Evolutionary conservation across 768 basidiomycete genomes (phyloP).

Genomic region (Termitomyces sp.): DNA sequence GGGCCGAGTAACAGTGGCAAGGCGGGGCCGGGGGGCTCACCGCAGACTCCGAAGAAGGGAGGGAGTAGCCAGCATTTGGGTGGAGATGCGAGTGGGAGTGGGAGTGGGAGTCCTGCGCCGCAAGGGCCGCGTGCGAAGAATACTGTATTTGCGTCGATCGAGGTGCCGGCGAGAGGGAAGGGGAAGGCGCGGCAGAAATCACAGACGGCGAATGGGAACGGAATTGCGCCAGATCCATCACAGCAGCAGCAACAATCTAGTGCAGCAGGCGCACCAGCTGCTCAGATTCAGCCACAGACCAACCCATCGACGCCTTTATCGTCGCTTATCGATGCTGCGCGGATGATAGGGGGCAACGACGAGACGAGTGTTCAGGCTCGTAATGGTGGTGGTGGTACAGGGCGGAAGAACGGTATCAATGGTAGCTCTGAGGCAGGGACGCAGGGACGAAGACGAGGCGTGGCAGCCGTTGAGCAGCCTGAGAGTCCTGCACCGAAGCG

Average conservation of each 20-base stretch:
- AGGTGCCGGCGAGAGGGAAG: slow-evolving; percentile 18
- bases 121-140: slow-evolving; percentile 7
- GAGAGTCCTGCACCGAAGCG: slow-evolving; percentile 36
- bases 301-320: slow-evolving; percentile 56
- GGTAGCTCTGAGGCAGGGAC: slow-evolving; percentile 14
- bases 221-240: slow-evolving; percentile 10
- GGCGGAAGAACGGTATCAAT: slow-evolving; percentile 9
- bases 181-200: slow-evolving; percentile 2
- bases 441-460: slow-evolving; percentile 17
- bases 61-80: slow-evolving; percentile 5
- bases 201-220: neutral
- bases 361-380: slow-evolving; percentile 20
- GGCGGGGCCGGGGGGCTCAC: neutral
- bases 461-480: slow-evolving; percentile 26
- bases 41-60: slow-evolving; percentile 21
- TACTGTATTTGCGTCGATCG: slow-evolving; percentile 1
- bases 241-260: slow-evolving; percentile 11
- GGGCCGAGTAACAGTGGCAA: slow-evolving; percentile 3
- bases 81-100: slow-evolving; percentile 14
- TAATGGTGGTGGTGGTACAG: slow-evolving; percentile 29
- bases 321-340: slow-evolving; percentile 57
- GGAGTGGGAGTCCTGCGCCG: slow-evolving; percentile 11
- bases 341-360: slow-evolving; percentile 45
- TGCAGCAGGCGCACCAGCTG: slow-evolving; percentile 1
- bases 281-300: slow-evolving; percentile 19